Base-by-base conservation (phyloP, 2,329 filamentous ascomycete genomes). In the Colletotrichum limetticola region DNA sequence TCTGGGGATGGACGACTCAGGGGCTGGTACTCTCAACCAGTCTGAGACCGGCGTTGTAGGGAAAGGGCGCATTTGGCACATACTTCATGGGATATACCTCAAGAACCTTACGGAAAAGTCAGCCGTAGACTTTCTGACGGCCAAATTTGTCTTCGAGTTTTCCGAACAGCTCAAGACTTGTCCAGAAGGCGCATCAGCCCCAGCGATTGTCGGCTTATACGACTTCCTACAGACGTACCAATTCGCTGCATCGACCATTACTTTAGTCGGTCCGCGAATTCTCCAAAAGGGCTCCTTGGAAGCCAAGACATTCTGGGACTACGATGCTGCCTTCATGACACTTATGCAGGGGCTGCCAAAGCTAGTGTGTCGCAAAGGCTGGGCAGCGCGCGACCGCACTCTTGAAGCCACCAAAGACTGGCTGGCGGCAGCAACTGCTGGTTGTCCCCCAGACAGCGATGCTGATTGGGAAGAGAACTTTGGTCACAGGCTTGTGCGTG, bases 311-410 rank as follows among this genome's bases (percentile, higher is more conserved):
- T 77, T 77, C 30, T 77, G 76, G 76, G 68, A 76, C 2, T 77
- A 77, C 16, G 76, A 77, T 5, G 71, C 74, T 26, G 76, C 77
- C 28, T 77, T 77, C 16, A 77, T 77, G 76, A 70, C 76, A 11
- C 55, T 77, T 2, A 68, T 77, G 2, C 77, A 77, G 2, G 76
- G 76, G 1, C 35, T 77, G 4, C 76, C 76, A 8, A 77, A 69
- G n/a, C 59, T 77, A 8, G 28, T 77, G 7, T 77, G 75, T 14
- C 67, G 74, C 35, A 76, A 72, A 6, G 76, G 76, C 1, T 77
- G 74, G 56, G 74, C 76, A 2, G 76, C 76, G 0, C 74, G 76
- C 16, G 76, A 77, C 30, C 71, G 69, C 28, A 77, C 75, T 22
- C 30, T 77, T 14, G 68, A 76, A 52, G 75, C 70, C 1, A 74